A percentile compares a stretch with the other conserved stretches of the same genome.
phyloP scores from a whole-genome alignment of 805 yeast genomes.

The Hagleromyces aurorensis region DNA sequence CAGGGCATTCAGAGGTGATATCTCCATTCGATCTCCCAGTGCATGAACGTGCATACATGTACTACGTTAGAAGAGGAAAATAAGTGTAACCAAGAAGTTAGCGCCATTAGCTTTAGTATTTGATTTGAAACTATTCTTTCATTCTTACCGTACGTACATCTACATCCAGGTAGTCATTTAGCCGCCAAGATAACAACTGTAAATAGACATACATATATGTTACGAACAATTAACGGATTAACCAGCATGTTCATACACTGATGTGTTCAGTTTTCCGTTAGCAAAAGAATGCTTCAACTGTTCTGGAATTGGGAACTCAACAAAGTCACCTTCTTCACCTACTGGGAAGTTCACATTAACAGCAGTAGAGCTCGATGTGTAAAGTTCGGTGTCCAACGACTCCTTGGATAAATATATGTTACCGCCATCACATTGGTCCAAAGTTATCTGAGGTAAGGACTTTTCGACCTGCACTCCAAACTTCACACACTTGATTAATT shows the following conservation, averaged over 20 bases:
- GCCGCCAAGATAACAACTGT: slow-evolving; percentile 14
- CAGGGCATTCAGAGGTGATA: slow-evolving; percentile 93
- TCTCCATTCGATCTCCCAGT: slow-evolving; percentile 75
- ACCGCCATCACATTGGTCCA: slow-evolving; percentile 87
- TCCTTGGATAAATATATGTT: slow-evolving; percentile 66
- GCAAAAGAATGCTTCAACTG: slow-evolving; percentile 72
- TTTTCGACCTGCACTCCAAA: slow-evolving; percentile 84
- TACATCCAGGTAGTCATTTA: slow-evolving; percentile 1
- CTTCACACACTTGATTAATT: slow-evolving; percentile 69
- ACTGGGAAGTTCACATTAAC: slow-evolving; percentile 79
- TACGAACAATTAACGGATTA: no score
- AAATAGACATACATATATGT: slow-evolving; percentile 9
- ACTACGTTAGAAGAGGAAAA: slow-evolving; percentile 70
- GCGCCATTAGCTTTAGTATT: no score
- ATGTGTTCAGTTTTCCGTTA: slow-evolving; percentile 54
- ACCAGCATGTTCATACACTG: slow-evolving; percentile 78
- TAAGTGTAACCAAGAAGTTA: slow-evolving; percentile 8
- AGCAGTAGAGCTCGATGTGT: slow-evolving; percentile 78
- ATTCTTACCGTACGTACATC: no score
- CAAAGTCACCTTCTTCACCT: slow-evolving; percentile 60
- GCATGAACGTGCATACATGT: slow-evolving; percentile 93
- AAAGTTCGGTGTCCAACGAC: slow-evolving; percentile 67
- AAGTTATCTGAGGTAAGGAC: slow-evolving; percentile 70
- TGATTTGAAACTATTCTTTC: no score
- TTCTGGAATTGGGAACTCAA: slow-evolving; percentile 83